Base-by-base conservation (phyloP, 345 rosid species). In the Eucalyptus albens region DNA sequence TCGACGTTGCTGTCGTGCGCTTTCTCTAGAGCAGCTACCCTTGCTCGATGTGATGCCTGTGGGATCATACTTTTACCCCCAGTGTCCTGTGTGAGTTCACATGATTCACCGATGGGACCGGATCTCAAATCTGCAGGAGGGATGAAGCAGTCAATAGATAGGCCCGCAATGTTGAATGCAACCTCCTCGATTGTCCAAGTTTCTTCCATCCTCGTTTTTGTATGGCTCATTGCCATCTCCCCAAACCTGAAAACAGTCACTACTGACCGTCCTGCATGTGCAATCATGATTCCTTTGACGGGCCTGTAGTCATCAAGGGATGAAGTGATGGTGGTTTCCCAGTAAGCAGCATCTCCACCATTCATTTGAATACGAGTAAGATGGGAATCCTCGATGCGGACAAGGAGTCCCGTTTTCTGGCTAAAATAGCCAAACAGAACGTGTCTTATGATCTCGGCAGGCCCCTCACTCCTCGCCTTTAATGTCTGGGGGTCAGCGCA, bases 311-410 rank as follows among this genome's bases (percentile, higher is more conserved):
- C 94, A 21, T 94, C 91, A 6, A 94, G 93, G 88, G 86, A 91
- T 29, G 95, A 94, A 62, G 89, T 91, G 91, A 92, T 92, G 81
- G 95, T 92, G 44, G 95, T 94, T 86, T 94, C 95, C 95, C 94
- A 92, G 89, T 87, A 87, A 13, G 59, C 88, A 19, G 88, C 67
- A 26, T 87, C 88, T 37, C 88, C 88, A 24, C 94, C 93, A 65
- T 86, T 90, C 29, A 87, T 87, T 45, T 94, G 95, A 81, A 92
- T 92, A 45, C 95, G 93, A 91, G 95, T 94, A 87, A 94, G 92
- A 88, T 94, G 95, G 24, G 95, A 94, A 51, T 94, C 95, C 92
- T 94, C 94, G 80, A 94, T 92, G 27, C 89, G 92, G 89, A 94
- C 90, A 6, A 94, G 94, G 49, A 94, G 95, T 10, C 93, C 93